These are phyloP conservation scores for Przewalskia tangutica DNA, from an alignment of 257 asterid species.

Conservation along the genomic window DNA sequence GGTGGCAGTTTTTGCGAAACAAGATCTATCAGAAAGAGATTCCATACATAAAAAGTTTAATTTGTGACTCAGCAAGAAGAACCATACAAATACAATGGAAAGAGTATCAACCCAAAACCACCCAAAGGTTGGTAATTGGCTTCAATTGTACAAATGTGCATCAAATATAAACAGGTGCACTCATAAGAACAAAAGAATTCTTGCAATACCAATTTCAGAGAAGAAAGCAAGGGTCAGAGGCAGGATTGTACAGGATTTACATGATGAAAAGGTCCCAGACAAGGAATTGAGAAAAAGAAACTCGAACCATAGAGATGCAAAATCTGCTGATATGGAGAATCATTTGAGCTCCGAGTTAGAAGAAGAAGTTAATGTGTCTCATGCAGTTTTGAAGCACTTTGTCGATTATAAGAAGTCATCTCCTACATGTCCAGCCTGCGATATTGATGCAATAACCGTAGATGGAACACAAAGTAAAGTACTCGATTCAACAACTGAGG, in stretches of 20 bases:
- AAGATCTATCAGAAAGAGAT: not conserved
- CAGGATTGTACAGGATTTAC: not conserved
- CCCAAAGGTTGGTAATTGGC: slow-evolving; percentile 10
- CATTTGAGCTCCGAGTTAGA: not conserved
- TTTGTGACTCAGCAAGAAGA: not conserved
- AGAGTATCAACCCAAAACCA: not conserved
- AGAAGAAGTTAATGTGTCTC: not conserved
- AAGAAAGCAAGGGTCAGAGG: not conserved
- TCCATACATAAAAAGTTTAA: not conserved
- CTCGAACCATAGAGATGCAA: not conserved
- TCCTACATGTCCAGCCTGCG: not conserved
- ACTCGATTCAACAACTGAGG: not conserved
- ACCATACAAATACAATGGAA: not conserved
- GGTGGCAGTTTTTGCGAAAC: not conserved
- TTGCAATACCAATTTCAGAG: slow-evolving; percentile 3
- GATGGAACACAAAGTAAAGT: not conserved
- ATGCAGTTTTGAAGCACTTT: not conserved
- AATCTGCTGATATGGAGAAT: not conserved
- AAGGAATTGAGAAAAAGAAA: not conserved
- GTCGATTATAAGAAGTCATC: not conserved
- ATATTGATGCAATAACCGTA: not conserved
- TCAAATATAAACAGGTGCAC: not conserved
- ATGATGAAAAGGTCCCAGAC: not conserved
- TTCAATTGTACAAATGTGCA: not conserved
- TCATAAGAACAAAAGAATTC: not conserved